Conservation (phyloP, 78 protist species). For the Dictyostelium capitatum region DNA sequence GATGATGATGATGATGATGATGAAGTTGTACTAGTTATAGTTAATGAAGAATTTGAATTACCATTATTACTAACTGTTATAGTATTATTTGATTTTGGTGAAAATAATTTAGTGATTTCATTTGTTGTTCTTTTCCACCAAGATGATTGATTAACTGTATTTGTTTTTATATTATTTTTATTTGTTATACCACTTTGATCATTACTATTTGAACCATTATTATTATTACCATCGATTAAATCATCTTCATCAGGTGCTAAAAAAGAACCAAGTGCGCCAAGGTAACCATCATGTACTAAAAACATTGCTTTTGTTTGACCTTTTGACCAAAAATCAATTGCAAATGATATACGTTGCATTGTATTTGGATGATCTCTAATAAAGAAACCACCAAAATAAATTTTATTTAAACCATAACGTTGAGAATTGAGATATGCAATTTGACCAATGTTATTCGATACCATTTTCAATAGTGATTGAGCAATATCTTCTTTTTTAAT, state of each 20-base stretch:
- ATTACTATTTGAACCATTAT: not conserved
- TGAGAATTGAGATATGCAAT: constrained; percentile 87
- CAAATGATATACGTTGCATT: constrained; percentile 79
- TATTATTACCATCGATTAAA: not conserved
- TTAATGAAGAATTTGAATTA: not conserved
- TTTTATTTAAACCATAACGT: constrained; percentile 50
- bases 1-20: not conserved
- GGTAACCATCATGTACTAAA: constrained; percentile 92
- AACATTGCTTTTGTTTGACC: constrained; percentile 89
- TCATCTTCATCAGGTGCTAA: constrained; percentile 56
- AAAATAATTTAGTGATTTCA: constrained; percentile 31
- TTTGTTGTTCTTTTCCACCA: constrained; percentile 60
- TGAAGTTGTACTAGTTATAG: constrained; percentile 18
- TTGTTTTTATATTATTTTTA: too few relatives aligned
- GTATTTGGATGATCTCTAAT: constrained; percentile 87
- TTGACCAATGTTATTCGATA: constrained; percentile 95
- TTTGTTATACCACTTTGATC: not conserved
- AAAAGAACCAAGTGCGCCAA: constrained; percentile 93
- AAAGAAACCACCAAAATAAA: constrained; percentile 93
- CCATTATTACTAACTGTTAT: not conserved
- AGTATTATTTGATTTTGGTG: not conserved
- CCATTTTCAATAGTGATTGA: constrained; percentile 87
- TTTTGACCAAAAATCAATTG: constrained; percentile 89
- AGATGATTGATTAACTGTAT: not conserved
- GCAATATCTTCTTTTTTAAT: constrained; percentile 73